phyloP scores from a whole-genome alignment of 2,329 filamentous ascomycete species.

The Colletotrichum filicis region DNA sequence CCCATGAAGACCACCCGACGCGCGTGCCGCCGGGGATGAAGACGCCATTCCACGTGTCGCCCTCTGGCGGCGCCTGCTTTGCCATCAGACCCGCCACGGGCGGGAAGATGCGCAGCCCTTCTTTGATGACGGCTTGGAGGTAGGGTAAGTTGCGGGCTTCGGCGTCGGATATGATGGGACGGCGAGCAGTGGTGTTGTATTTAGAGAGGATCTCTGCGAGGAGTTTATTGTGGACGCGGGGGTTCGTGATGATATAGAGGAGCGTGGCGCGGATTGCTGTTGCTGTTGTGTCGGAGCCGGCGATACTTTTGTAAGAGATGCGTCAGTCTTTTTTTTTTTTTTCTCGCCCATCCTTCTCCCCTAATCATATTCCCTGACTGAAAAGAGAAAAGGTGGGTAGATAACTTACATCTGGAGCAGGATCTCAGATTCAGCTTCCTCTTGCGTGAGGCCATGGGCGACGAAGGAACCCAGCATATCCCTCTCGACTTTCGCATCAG shows the following conservation, averaged over 20 bases:
- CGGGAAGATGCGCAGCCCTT: conserved; percentile 53
- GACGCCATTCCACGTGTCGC: conserved; percentile 31
- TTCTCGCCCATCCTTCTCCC: background rate
- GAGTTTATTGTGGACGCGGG: conserved; percentile 56
- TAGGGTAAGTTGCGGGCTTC: conserved; percentile 52
- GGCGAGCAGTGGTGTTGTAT: background rate
- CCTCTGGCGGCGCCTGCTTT: conserved; percentile 37
- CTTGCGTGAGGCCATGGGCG: conserved; percentile 48
- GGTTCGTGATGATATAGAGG: conserved; percentile 62
- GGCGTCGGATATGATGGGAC: conserved; percentile 42
- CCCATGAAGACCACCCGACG: conserved; percentile 46
- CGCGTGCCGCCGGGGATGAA: conserved; percentile 46
- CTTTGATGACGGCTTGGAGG: conserved; percentile 61
- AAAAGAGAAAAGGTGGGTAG: background rate
- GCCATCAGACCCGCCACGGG: conserved; percentile 48
- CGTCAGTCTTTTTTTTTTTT: too few species aligned
- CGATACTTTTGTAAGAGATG: conserved; percentile 48
- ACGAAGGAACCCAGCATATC: conserved; percentile 63
- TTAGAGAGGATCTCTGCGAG: conserved; percentile 55
- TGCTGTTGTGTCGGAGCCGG: conserved; percentile 68
- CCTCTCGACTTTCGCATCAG: conserved; percentile 52
- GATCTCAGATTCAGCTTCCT: conserved; percentile 56
- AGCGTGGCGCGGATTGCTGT: conserved; percentile 64
- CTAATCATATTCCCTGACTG: background rate
- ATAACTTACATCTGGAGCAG: conserved; percentile 47